These are phyloP conservation scores for Neckera pumila DNA, from an alignment of 225 moss, liverwort and hornwort genomes.

Conservation along the genomic window DNA sequence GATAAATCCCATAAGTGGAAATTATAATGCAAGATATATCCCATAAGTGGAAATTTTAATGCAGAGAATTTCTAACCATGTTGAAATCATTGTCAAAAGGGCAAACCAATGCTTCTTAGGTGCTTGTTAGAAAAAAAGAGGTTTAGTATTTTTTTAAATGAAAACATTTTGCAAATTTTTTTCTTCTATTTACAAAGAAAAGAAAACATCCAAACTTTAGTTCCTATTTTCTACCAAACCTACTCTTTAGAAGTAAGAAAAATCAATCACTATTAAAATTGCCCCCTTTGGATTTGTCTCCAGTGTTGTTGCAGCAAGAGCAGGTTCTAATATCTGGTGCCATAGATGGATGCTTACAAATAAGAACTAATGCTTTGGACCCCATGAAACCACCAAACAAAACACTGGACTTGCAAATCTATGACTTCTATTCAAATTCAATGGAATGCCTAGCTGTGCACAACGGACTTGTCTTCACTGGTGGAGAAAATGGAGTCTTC, in stretches of 20 bases:
- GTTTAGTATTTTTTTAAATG: neutral
- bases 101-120: no score
- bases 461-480: conserved; percentile 44
- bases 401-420: conserved; percentile 50
- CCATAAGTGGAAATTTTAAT: no score
- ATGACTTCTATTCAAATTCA: conserved; percentile 50
- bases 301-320: conserved; percentile 54
- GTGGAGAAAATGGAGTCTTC: conserved; percentile 62
- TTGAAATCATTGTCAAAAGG: neutral
- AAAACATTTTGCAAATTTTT: neutral
- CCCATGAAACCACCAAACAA: conserved; percentile 44
- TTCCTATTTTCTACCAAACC: neutral
- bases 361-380: conserved; percentile 49
- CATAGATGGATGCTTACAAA: conserved; percentile 67
- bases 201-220: fast-evolving
- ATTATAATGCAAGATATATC: neutral
- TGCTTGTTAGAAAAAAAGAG: neutral
- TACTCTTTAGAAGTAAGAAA: fast-evolving
- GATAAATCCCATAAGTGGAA: neutral
- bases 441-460: conserved; percentile 40
- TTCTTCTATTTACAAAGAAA: neutral
- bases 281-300: neutral
- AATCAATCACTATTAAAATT: neutral
- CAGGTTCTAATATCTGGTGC: conserved; percentile 57
- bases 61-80: no score